A percentile compares a stretch with the other conserved stretches of the same genome.
Evolutionary conservation across 352 stramenopile genomes (phyloP).

Genomic region (Paralagenidium karlingii): DNA sequence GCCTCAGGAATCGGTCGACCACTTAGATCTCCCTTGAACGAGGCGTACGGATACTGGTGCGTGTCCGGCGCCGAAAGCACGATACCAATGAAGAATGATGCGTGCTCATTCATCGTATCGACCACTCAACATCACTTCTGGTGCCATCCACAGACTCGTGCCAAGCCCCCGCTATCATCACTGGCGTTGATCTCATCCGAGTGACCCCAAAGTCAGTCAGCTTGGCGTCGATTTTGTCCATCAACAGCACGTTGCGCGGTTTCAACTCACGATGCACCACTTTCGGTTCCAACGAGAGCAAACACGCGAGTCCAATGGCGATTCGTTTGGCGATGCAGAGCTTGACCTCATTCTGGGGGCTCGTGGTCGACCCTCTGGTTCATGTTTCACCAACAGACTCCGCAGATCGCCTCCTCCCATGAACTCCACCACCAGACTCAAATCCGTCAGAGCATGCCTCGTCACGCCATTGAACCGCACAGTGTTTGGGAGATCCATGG

Average conservation of each 20-base stretch:
- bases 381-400: neutral
- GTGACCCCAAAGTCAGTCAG: conserved; percentile 5
- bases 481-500: conserved; percentile 1
- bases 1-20: no score
- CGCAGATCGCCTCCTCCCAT: conserved; percentile 5
- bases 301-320: neutral
- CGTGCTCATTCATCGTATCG: conserved; percentile 2
- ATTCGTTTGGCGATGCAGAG: conserved; percentile 3
- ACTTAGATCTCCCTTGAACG: no score
- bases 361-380: neutral
- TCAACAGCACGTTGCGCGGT: conserved; percentile 2
- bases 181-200: conserved; percentile 1
- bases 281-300: no score
- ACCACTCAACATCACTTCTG: conserved; percentile 3
- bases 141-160: conserved; percentile 6
- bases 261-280: conserved; percentile 6
- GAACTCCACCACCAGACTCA: conserved; percentile 5
- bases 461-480: conserved; percentile 5
- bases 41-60: conserved; percentile 4
- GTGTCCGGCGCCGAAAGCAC: conserved; percentile 2
- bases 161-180: conserved; percentile 3
- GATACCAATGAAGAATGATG: conserved; percentile 3
- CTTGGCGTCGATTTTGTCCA: conserved; percentile 1
- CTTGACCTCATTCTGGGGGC: neutral
- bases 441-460: conserved; percentile 1